These are phyloP conservation scores for Talinum fruticosum DNA, from an alignment of 148 eudicot species.

Conservation along the genomic window DNA sequence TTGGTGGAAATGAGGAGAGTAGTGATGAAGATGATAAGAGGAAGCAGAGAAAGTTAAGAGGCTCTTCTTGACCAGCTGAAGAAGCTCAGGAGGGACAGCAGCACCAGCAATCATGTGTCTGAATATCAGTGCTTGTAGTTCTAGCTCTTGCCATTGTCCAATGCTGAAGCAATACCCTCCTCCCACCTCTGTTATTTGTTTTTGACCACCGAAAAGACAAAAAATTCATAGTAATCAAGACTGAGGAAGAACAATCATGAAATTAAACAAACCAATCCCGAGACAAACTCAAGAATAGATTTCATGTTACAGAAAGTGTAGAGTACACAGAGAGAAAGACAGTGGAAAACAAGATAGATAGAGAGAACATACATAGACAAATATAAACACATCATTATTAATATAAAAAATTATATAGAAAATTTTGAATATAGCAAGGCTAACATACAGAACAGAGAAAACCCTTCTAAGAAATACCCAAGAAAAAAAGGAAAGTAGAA, in stretches of 20 bases:
- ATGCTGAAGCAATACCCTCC: constrained; percentile 72
- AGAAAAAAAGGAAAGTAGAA: no score
- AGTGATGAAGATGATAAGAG: constrained; percentile 39
- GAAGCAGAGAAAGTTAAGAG: constrained; percentile 36
- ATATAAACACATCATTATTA: no score
- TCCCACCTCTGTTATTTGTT: constrained; percentile 37
- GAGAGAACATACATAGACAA: no score
- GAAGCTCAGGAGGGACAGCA: constrained; percentile 67
- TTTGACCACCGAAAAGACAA: no score
- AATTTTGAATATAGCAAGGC: no score
- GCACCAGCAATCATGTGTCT: constrained; percentile 76
- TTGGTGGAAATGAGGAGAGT: constrained; percentile 43
- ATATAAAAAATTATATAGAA: no score
- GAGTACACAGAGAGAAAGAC: no score
- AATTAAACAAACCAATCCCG: not conserved
- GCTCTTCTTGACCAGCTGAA: constrained; percentile 59
- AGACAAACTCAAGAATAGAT: not conserved
- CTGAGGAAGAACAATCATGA: not conserved
- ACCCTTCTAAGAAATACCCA: no score
- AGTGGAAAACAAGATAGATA: no score
- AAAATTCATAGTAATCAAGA: not conserved
- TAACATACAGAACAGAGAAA: no score
- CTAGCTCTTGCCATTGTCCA: constrained; percentile 87
- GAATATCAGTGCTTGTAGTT: constrained; percentile 79
- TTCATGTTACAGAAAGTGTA: no score